Evolutionary conservation across 2,329 filamentous ascomycete species (phyloP), one percentile per base, ranked within the genome.

Genomic region (Sporothrix luriei): DNA sequence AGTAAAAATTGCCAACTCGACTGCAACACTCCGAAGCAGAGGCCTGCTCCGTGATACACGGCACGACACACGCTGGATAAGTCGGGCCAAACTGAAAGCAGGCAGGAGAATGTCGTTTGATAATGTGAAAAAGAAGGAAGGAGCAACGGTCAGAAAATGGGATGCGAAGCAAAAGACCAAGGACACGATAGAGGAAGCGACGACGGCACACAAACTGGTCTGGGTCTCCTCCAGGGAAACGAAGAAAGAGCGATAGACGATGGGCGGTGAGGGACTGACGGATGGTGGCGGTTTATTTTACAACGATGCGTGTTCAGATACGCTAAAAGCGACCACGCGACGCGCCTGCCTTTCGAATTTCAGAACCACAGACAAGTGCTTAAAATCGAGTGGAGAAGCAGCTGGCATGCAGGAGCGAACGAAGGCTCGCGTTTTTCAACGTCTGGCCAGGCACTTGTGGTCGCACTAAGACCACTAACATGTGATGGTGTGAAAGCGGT

Each of bases 401-500:
- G 21, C 59, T 51, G 55, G 67, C 48, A 69, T 33, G 46, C 67
- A 62, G 48, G 33, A 62, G 55, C 55, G 46, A 51, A 51, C 24
- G 43, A 26, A 49, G 46, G n/a, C 19, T 65, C 43, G 24, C 62
- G 62, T 65, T 38, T 65, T 19, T 40, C 24, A 62, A 10, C 24
- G 29, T 46, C 11, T 40, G 21, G 59, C 21, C 16, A 26, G 38
- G 19, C 43, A 9, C 43, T 29, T 59, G 66, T 55, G 33, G 21
- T 29, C 38, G 52, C 66, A 57, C 66, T 68, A 68, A 59, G 33
- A 40, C 66, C 52, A 43, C 66, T 68, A 68, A 59, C 26, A 68
- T 29, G 54, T 40, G 16, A 49, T 57, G 66, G 66, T 49, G 66
- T 49, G 66, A 49, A 68, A 26, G 52, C 38, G 59, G 48, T 40